Evolutionary conservation across 331 rosid genomes (phyloP), one percentile per base, ranked within the genome.

Genomic region (Malus hybrid): DNA sequence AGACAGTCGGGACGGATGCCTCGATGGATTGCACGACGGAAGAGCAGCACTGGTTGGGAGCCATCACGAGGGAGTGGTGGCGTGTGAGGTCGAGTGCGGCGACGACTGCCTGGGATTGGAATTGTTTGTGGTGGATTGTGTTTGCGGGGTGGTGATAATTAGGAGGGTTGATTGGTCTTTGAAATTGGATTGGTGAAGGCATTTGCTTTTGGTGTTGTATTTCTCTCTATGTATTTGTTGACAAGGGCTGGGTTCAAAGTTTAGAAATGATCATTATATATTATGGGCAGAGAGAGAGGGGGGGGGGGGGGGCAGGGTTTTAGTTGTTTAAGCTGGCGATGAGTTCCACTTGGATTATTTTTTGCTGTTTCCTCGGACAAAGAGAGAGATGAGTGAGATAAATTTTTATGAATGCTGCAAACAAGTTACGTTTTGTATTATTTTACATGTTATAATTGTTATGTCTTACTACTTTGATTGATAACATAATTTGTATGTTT

Each of bases 11-110:
- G 29, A 87, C 82, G 0, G 97, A 91, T 0, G 97, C 96, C 71
- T 88, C 39, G 65, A 94, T 87, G 32, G 66, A 31, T 56, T 92
- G 96, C 18, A 88, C 83, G 18, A 92, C 87, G 1, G 89, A 79
- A 31, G 96, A 88, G 84, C 87, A 90, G 82, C 96, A 90, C 90
- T 90, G 99, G 79, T 87, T 80, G 10, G 85, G 79, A 0, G 83
- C 90, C 70, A 79, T 82, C 65, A 54, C 34, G 79, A 83, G 92
- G 1, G 83, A 71, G 87, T 94, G 97, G 82, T 71, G 78, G n/a
- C 80, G 77, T 0, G 82, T 73, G 27, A 76, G 81, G 0, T 82
- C 29, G 13, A 87, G 89, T 0, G 90, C 9, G 34, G 66, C 19
- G 1, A n/a, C 10, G 9, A 16, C n/a, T 10, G 34, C 36, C 18